Evolutionary conservation across 768 basidiomycete species (phyloP).

Genomic region (Psilocybe subaeruginosa): DNA sequence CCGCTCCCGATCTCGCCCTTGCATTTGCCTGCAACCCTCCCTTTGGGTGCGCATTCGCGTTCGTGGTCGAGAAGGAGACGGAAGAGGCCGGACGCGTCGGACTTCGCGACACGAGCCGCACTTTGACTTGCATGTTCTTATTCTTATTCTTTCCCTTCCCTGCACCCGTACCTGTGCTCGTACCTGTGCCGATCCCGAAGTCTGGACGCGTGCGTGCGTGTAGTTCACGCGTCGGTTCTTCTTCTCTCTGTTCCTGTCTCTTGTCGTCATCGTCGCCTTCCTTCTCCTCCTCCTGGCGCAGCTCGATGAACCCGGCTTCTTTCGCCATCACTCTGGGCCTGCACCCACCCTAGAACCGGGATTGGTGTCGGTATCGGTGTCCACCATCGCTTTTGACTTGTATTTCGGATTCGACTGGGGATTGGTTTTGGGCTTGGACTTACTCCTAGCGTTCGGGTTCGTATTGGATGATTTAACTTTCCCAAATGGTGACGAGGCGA

Average conservation of each 20-base stretch:
- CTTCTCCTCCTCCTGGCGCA: not conserved
- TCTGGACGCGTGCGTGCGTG: not conserved
- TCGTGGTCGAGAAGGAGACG: too few relatives aligned
- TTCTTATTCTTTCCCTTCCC: not conserved
- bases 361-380: conserved; percentile 25
- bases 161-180: not conserved
- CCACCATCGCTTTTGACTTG: conserved; percentile 8
- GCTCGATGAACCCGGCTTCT: not conserved
- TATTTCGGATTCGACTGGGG: not conserved
- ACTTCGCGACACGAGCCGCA: too few relatives aligned
- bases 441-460: too few relatives aligned
- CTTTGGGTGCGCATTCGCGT: conserved; percentile 1
- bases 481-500: conserved; percentile 11
- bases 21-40: conserved; percentile 8
- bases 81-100: too few relatives aligned
- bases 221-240: not conserved
- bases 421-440: conserved; percentile 6
- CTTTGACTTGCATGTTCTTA: too few relatives aligned
- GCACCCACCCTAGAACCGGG: not conserved
- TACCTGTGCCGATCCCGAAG: not conserved
- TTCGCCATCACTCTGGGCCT: too few relatives aligned
- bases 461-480: not conserved
- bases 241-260: conserved; percentile 1
- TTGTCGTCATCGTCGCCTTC: not conserved
- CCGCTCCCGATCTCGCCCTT: not conserved